Percentiles rank a stretch among this genome's conserved stretches.
These are phyloP conservation scores for Dalbergia oliveri DNA, from an alignment of 306 rosid species.

Conservation along the genomic window DNA sequence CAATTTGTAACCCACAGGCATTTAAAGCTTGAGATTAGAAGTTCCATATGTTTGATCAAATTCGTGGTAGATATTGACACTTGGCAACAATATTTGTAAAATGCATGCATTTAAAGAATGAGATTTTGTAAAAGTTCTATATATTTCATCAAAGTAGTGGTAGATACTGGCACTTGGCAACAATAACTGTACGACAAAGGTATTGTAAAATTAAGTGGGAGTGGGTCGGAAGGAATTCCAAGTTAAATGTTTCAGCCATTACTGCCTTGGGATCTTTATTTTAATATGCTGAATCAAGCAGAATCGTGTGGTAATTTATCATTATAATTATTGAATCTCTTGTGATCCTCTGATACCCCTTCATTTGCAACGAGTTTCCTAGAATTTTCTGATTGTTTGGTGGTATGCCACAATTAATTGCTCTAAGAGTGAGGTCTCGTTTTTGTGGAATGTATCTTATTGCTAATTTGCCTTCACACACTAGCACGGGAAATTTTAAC, in stretches of 20 bases:
- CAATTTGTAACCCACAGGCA: too few relatives aligned
- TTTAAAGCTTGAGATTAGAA: too few relatives aligned
- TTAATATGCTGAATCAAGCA: slow-evolving; percentile 3
- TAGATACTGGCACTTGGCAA: not conserved
- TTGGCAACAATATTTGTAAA: not conserved
- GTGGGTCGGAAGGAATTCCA: too few relatives aligned
- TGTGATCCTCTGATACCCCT: not conserved
- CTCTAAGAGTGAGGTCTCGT: not conserved
- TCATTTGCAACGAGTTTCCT: slow-evolving; percentile 3
- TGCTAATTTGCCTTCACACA: not conserved
- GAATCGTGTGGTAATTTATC: slow-evolving; percentile 1
- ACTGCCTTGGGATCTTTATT: not conserved
- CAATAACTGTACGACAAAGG: not conserved
- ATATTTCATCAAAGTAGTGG: too few relatives aligned
- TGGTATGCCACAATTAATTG: not conserved
- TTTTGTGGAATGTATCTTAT: not conserved
- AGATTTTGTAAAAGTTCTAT: too few relatives aligned
- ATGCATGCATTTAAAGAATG: too few relatives aligned
- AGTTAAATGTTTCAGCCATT: not conserved
- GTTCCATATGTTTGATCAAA: too few relatives aligned
- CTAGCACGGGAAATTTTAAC: not conserved
- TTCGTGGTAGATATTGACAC: too few relatives aligned
- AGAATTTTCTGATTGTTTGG: not conserved
- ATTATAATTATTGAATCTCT: not conserved
- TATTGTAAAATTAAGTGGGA: not conserved